phyloP scores from a whole-genome alignment of 306 rosid genomes.

The Cicer arietinum region DNA sequence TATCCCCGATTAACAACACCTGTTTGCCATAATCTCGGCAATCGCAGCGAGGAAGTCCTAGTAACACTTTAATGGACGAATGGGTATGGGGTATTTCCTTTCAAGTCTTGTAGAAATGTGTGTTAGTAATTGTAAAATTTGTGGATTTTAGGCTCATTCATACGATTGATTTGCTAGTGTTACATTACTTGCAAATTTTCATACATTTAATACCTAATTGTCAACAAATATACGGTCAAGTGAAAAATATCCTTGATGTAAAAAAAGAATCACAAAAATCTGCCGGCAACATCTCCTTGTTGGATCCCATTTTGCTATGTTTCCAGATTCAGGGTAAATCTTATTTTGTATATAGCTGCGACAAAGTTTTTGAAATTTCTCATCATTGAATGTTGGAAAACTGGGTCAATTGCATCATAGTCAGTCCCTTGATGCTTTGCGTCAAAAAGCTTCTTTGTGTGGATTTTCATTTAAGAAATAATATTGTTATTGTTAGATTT shows the following conservation, averaged over 20 bases:
- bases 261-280: not conserved
- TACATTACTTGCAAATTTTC: conserved; percentile 3
- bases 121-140: not conserved
- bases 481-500: no score
- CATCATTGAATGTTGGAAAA: no score
- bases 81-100: conserved; percentile 46
- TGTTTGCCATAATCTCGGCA: not conserved
- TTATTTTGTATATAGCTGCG: no score
- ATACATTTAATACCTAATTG: not conserved
- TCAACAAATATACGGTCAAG: not conserved
- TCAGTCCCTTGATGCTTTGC: no score
- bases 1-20: not conserved
- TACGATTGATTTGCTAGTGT: not conserved
- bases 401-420: no score
- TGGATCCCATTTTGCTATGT: not conserved
- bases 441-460: no score
- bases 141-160: not conserved
- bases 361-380: no score
- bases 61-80: conserved; percentile 22
- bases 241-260: conserved; percentile 5
- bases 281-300: not conserved
- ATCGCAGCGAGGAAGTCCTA: not conserved
- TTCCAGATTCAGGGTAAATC: no score
- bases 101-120: conserved; percentile 9
- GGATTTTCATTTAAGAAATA: no score